These are phyloP conservation scores for Rhodotorula kratochvilovae DNA, from an alignment of 768 basidiomycete species.

Conservation along the genomic window DNA sequence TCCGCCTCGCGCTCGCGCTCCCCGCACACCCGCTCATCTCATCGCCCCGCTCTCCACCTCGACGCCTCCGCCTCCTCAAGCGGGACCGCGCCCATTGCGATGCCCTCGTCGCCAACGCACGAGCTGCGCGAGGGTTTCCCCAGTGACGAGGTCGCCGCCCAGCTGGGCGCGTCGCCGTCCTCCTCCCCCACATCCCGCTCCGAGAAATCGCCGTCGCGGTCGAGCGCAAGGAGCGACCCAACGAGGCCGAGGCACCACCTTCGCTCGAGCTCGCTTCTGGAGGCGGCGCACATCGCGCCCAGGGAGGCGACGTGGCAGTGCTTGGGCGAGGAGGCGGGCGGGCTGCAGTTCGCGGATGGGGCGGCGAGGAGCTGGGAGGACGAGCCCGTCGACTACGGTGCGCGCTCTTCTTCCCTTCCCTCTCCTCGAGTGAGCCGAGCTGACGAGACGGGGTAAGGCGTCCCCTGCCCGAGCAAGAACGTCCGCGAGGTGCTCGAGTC, in stretches of 20 bases:
- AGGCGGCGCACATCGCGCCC: constrained; percentile 10
- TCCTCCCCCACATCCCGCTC: background rate
- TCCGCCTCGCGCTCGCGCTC: background rate
- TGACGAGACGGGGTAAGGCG: background rate
- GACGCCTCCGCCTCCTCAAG: background rate
- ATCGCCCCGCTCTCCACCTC: background rate
- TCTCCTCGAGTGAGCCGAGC: background rate
- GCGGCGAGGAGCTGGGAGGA: background rate
- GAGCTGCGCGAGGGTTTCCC: background rate
- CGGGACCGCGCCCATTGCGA: background rate
- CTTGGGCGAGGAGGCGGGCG: background rate
- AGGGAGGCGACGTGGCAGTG: constrained; percentile 16
- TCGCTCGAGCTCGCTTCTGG: constrained; percentile 2
- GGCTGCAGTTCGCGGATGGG: background rate
- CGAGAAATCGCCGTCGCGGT: background rate
- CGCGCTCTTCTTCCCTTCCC: too few species aligned
- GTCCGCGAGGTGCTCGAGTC: background rate
- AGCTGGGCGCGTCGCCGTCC: background rate
- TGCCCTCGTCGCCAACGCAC: background rate
- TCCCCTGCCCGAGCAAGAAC: background rate
- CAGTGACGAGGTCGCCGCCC: background rate
- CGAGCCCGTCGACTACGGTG: background rate
- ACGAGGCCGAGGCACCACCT: background rate
- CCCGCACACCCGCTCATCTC: background rate
- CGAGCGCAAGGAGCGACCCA: too few species aligned